These are phyloP conservation scores for Cerioporus squamosus DNA, from an alignment of 1,284 basidiomycete species.

Conservation along the genomic window DNA sequence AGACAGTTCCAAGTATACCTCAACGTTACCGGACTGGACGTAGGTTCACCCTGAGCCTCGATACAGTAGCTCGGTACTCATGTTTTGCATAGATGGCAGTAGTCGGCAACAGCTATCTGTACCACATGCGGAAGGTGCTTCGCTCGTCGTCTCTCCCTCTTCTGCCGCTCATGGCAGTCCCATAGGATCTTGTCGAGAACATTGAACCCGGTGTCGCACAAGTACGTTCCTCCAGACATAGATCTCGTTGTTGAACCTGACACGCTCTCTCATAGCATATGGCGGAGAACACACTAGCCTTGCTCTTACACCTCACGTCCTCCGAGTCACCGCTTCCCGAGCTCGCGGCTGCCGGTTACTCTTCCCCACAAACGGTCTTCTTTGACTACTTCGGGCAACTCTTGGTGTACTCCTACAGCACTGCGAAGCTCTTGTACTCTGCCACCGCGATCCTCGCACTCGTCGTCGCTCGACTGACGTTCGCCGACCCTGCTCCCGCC, in stretches of 20 bases:
- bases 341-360: slow-evolving; percentile 55
- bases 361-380: slow-evolving; percentile 74
- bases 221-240: slow-evolving; percentile 32
- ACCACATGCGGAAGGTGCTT: slow-evolving; percentile 82
- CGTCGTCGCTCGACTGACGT: slow-evolving; percentile 44
- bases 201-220: slow-evolving; percentile 82
- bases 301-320: slow-evolving; percentile 82
- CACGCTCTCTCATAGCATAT: slow-evolving; percentile 68
- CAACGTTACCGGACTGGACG: slow-evolving; percentile 85
- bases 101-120: slow-evolving; percentile 92
- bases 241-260: not conserved
- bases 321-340: slow-evolving; percentile 65
- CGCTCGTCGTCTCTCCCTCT: no score
- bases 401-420: slow-evolving; percentile 75
- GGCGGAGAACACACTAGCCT: slow-evolving; percentile 87
- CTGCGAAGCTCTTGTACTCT: slow-evolving; percentile 75
- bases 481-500: slow-evolving; percentile 39
- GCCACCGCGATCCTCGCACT: slow-evolving; percentile 52
- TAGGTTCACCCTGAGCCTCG: slow-evolving; percentile 39
- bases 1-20: slow-evolving; percentile 94
- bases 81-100: slow-evolving; percentile 79
- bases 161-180: not conserved
- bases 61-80: not conserved
- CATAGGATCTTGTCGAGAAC: slow-evolving; percentile 77
- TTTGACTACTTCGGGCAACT: slow-evolving; percentile 74